These are phyloP conservation scores for Oidiodendron maius DNA, from an alignment of 495 filamentous ascomycete genomes.

Conservation along the genomic window DNA sequence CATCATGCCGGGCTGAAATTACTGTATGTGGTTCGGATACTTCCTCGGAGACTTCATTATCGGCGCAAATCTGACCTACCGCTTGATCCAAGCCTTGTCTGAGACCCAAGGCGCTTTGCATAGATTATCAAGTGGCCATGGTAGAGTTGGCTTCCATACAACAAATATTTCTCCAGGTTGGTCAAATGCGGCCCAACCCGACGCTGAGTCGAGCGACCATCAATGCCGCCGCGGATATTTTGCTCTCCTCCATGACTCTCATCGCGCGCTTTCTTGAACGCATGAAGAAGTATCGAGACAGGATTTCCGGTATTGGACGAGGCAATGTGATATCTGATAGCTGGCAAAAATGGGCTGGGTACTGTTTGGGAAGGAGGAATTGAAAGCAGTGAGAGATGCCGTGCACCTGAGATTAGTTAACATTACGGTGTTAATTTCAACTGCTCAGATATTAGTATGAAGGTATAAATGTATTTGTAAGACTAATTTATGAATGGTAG, in stretches of 20 bases:
- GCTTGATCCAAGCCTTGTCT: constrained; percentile 4
- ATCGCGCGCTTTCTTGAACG: neutral
- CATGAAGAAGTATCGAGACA: neutral
- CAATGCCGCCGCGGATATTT: neutral
- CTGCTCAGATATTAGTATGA: neutral
- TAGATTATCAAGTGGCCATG: constrained; percentile 3
- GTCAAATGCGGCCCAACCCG: neutral
- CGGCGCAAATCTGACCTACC: constrained; percentile 1
- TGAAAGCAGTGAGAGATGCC: neutral
- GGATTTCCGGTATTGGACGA: neutral
- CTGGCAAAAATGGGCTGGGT: constrained; percentile 6
- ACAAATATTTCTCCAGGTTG: constrained; percentile 1
- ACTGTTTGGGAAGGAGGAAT: neutral
- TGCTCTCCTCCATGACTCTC: neutral
- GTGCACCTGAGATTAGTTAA: neutral
- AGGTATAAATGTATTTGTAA: no score
- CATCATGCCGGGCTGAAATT: no score
- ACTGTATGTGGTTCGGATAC: constrained; percentile 12
- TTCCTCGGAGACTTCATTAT: constrained; percentile 9
- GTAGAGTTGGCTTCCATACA: constrained; percentile 3
- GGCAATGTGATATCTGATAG: neutral
- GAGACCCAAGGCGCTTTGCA: neutral
- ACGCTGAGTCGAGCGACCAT: constrained; percentile 1
- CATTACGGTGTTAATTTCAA: neutral
- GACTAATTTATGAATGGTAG: no score